Evolutionary conservation across 78 protist species (phyloP).

Genomic region (Dictyostelium firmibasis): DNA sequence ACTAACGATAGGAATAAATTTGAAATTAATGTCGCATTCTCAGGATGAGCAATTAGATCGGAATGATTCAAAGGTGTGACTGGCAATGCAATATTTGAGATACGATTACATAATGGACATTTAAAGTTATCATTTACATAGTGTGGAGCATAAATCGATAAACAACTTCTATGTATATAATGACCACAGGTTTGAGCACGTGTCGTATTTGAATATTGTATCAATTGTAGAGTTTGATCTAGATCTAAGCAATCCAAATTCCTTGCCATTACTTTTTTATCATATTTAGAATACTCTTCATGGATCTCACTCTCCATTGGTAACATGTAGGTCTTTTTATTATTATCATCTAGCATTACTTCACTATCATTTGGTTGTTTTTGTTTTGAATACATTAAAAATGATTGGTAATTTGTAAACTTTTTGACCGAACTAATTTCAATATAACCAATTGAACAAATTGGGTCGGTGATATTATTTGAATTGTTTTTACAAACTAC

Average conservation of each 20-base stretch:
- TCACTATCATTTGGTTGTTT: not conserved
- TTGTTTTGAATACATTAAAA: not conserved
- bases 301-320: not conserved
- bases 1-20: not conserved
- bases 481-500: conserved; percentile 17
- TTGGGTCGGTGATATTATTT: not conserved
- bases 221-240: not conserved
- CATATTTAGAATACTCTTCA: not conserved
- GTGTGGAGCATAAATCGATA: not conserved
- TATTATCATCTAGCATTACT: not conserved
- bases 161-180: conserved; percentile 28
- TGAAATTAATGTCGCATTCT: not conserved
- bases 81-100: conserved; percentile 6
- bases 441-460: conserved; percentile 36
- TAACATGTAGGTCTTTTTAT: not conserved
- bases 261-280: not conserved
- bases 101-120: conserved; percentile 70
- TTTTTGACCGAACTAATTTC: not conserved
- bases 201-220: not conserved
- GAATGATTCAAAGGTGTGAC: not conserved
- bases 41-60: not conserved
- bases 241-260: not conserved
- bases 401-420: not conserved
- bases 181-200: conserved; percentile 43
- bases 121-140: not conserved